These are phyloP conservation scores for Hondaea fermentalgiana DNA, from an alignment of 108 stramenopile genomes.

Conservation along the genomic window DNA sequence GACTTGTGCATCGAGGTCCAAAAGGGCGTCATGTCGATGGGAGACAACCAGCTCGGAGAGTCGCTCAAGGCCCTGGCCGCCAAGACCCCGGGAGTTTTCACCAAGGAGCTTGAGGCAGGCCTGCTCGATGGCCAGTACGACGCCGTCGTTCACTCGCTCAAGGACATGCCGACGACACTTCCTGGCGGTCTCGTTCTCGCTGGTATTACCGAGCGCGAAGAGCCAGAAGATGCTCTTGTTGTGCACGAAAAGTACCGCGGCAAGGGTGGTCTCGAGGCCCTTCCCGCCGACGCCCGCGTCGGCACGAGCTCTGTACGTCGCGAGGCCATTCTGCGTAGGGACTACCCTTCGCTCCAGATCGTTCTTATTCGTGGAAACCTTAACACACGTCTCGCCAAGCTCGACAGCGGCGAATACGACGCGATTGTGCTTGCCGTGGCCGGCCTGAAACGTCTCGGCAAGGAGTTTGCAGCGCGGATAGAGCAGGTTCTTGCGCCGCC, in stretches of 20 bases:
- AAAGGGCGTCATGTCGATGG: neutral
- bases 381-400: slow-evolving; percentile 94
- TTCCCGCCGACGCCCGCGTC: slow-evolving; percentile 84
- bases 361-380: slow-evolving; percentile 99
- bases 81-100: slow-evolving; percentile 75
- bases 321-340: slow-evolving; percentile 84
- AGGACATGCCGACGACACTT: slow-evolving; percentile 99
- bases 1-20: neutral
- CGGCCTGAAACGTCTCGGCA: slow-evolving; percentile 87
- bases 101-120: slow-evolving; percentile 97
- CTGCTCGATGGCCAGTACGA: slow-evolving; percentile 92
- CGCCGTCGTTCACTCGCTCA: slow-evolving; percentile 99
- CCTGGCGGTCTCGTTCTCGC: slow-evolving; percentile 91
- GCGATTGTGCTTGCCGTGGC: slow-evolving; percentile 96
- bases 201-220: slow-evolving; percentile 87
- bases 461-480: slow-evolving; percentile 78
- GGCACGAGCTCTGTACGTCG: slow-evolving; percentile 95
- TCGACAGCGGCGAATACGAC: slow-evolving; percentile 85
- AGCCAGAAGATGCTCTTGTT: slow-evolving; percentile 77
- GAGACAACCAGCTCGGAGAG: slow-evolving; percentile 1
- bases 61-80: neutral
- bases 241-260: slow-evolving; percentile 66
- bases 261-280: slow-evolving; percentile 59
- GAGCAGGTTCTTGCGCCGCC: slow-evolving; percentile 81
- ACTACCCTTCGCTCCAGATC: slow-evolving; percentile 88